Conservation (phyloP, 2,329 filamentous ascomycete genomes). For the Pestalotiopsis sp. region DNA sequence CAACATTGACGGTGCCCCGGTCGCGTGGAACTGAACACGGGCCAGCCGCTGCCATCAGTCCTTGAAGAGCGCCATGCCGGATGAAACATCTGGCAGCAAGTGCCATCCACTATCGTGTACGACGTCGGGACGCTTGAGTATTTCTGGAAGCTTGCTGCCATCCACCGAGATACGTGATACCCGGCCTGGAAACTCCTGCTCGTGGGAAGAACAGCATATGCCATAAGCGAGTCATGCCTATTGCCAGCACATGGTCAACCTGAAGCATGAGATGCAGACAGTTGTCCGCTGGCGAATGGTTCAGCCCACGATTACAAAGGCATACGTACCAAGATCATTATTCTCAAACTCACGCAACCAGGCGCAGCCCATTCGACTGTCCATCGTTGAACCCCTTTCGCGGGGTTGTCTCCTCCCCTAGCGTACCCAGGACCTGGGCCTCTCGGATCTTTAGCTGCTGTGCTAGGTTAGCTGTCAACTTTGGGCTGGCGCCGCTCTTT, state of each 20-base stretch:
- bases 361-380: background rate
- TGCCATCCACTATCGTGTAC: background rate
- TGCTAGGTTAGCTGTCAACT: background rate
- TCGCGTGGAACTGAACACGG: background rate
- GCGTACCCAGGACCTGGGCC: background rate
- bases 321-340: background rate
- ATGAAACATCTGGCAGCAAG: background rate
- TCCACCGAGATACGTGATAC: background rate
- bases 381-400: conserved; percentile 1
- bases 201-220: background rate
- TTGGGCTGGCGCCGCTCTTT: background rate
- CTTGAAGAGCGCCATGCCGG: background rate
- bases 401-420: conserved; percentile 4
- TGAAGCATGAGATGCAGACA: background rate
- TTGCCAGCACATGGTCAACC: background rate
- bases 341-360: conserved; percentile 1
- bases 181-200: background rate
- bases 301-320: background rate
- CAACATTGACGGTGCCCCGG: background rate
- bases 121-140: background rate
- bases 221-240: background rate
- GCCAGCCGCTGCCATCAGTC: background rate
- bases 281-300: background rate
- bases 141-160: background rate
- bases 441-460: background rate